Base-by-base conservation (phyloP, 345 rosid species). In the Arabis alpina region DNA sequence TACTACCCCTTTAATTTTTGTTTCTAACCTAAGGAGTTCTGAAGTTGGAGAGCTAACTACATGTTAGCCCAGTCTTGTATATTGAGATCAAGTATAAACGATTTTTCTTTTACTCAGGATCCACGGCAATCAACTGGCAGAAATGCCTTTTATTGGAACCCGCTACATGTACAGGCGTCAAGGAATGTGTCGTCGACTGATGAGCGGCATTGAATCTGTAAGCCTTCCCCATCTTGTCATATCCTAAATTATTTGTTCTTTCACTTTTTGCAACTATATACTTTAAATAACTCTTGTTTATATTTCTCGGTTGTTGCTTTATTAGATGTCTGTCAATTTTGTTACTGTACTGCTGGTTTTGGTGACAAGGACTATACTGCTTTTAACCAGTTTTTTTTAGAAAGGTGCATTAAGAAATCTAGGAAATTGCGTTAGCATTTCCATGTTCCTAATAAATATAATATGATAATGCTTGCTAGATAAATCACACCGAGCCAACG, bases 111-210 rank as follows among this genome's bases (percentile, higher is more conserved):
- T 32, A 57, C 65, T 72, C 76, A 94, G 99, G 85, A 87, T 94
- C 44, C 99, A 83, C 27, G 98, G 96, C 50, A 89, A 82, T 55
- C 72, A 70, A 48, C 78, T 91, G 49, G 99, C 98, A 66, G 99
- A 94, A 84, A 94, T 94, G 99, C 99, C 99, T 44, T 94, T 89
- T 75, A 91, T 94, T 64, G 98, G 98, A 66, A 91, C 98, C 49
- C 95, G 99, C 57, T 75, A 85, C 64, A 48, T 80, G 78, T 89
- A 86, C 71, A 84, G 99, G 77, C 95, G 92, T 54, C 96, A 87
- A 82, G 92, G 99, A 57, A 94, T 94, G 99, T 94, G 99, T 75
- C 88, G 90, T 36, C 88, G 89, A 75, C 97, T 94, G 77, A 80
- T 94, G 42, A 51, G 39, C 65, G 99, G 88, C 65, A 83, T 94